Evolutionary conservation across 2,329 filamentous ascomycete genomes (phyloP), one percentile per base, ranked within the genome.

Genomic region (Fusarium nisikadoi): DNA sequence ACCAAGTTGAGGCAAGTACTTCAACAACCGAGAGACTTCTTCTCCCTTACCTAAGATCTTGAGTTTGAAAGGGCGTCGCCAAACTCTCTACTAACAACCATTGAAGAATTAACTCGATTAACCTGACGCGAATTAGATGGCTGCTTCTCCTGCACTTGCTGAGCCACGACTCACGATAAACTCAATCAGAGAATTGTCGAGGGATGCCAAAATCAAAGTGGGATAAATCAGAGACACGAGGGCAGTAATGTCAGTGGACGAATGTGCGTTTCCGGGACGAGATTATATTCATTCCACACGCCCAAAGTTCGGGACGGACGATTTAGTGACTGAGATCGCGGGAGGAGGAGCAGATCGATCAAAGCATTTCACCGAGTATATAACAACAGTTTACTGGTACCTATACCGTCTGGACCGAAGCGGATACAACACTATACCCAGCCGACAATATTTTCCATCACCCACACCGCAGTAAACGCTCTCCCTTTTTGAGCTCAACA

Each of bases 191-290:
- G 29, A 47, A 54, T 47, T 36, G 19, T 43, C 20, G 19, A 17
- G 39, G n/a, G 23, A 35, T 35, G 25, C 5, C 10, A 12, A 38
- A 17, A 12, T 39, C 35, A 41, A 45, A 33, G 54, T 13, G 47
- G 38, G 42, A 53, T 35, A 23, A 33, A 58, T 25, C 14, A 64
- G 46, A 55, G 57, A 72, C 53, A 59, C 31, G n/a, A 58, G 45
- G 29, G 36, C 17, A 43, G 33, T 27, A 45, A 45, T n/a, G 62
- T 20, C 29, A 43, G 27, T 60, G 35, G 20, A 68, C 46, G 46
- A 68, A 72, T 72, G 70, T 57, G 52, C 56, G 70, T 73, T 46
- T 60, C 60, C 36, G 16, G 49, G 69, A 47, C 43, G 29, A 46
- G 25, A 38, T 42, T 43, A 33, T 52, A 19, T 14, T 14, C 66